These are phyloP conservation scores for Leonotis leonurus DNA, from an alignment of 257 asterid genomes.

Conservation along the genomic window DNA sequence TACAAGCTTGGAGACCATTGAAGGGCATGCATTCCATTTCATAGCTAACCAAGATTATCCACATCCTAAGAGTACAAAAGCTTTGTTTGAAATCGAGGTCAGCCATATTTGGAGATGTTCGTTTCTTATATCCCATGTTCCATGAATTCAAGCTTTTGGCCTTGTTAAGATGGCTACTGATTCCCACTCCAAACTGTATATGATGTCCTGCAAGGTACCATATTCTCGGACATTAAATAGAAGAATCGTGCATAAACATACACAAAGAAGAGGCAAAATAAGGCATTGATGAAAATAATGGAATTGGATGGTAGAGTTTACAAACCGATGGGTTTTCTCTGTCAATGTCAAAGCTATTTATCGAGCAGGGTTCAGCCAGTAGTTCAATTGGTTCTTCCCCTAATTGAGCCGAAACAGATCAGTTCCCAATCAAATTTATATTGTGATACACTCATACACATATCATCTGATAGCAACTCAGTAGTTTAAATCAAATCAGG, in stretches of 20 bases:
- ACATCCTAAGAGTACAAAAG: neutral
- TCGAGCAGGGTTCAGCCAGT: slow-evolving; percentile 89
- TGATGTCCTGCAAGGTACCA: slow-evolving; percentile 52
- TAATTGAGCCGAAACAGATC: slow-evolving; percentile 19
- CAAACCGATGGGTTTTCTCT: slow-evolving; percentile 71
- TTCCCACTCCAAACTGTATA: slow-evolving; percentile 98
- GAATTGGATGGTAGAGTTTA: neutral
- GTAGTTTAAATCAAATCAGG: neutral
- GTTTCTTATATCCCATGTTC: neutral
- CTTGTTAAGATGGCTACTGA: slow-evolving; percentile 68
- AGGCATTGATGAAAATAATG: neutral
- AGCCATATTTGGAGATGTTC: neutral
- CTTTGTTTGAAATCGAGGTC: neutral
- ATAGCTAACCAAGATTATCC: neutral
- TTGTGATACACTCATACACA: neutral
- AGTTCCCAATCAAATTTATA: neutral
- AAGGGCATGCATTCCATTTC: neutral
- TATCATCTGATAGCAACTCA: neutral
- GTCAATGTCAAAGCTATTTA: slow-evolving; percentile 87
- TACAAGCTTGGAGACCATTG: neutral
- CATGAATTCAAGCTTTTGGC: slow-evolving; percentile 20
- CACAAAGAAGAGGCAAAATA: neutral
- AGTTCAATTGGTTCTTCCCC: slow-evolving; percentile 77
- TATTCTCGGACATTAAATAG: neutral
- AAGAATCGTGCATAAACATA: neutral